phyloP scores from a whole-genome alignment of 1,284 basidiomycete genomes.

The Somion occarium region DNA sequence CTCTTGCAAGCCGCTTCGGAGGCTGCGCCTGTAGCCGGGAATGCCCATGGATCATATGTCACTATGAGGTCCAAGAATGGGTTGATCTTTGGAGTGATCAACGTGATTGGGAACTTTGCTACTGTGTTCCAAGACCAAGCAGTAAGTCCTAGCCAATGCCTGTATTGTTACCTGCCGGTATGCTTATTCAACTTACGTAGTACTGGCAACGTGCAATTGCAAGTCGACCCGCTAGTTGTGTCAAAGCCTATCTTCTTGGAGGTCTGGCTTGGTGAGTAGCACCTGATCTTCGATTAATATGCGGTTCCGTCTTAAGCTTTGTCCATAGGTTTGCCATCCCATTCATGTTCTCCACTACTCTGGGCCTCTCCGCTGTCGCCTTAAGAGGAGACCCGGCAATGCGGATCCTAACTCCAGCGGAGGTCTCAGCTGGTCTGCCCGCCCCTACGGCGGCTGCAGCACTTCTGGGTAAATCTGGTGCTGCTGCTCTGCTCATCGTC shows the following conservation, averaged over 20 bases:
- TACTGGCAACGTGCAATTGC: conserved; percentile 91
- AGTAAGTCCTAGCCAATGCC: conserved; percentile 13
- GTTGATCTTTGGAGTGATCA: conserved; percentile 86
- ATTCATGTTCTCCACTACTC: conserved; percentile 74
- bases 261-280: conserved; percentile 69
- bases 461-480: conserved; percentile 73
- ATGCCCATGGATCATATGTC: conserved; percentile 59
- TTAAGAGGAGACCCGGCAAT: conserved; percentile 71
- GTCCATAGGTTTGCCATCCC: conserved; percentile 65
- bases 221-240: conserved; percentile 74
- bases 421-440: conserved; percentile 82
- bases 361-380: conserved; percentile 81
- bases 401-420: conserved; percentile 47
- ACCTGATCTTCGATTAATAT: conserved; percentile 22
- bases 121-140: conserved; percentile 42
- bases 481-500: conserved; percentile 63
- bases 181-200: conserved; percentile 6
- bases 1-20: conserved; percentile 39
- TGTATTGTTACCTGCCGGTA: neutral
- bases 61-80: conserved; percentile 82
- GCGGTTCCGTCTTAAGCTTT: neutral
- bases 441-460: conserved; percentile 79
- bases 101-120: conserved; percentile 75
- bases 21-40: conserved; percentile 46
- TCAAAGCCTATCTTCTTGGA: conserved; percentile 85